Evolutionary conservation across 2,329 filamentous ascomycete genomes (phyloP), one percentile per base, ranked within the genome.

Genomic region (Paraphaeosphaeria minitans): DNA sequence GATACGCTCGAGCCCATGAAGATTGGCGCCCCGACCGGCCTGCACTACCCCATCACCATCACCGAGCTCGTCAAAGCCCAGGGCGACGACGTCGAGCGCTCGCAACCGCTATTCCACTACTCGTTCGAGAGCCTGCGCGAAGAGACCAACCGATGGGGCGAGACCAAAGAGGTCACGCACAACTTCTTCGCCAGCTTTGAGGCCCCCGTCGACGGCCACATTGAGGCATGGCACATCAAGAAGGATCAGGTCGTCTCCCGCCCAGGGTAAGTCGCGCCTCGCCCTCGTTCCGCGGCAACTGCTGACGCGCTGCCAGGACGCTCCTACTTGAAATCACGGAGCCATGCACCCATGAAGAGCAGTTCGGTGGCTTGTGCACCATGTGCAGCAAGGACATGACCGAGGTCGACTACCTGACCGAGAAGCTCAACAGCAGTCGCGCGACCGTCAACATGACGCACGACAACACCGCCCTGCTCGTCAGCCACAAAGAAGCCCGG

Each of bases 321-420:
- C 78, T 82, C 22, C 77, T 89, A 61, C 86, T 93, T 59, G 88
- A 92, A 60, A 89, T 99, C 55, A 90, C 97, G 70, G 95, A 99
- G 80, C 87, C 90, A 57, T 99, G 95, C 78, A 85, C 89, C 31
- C 95, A 99, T 78, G 91, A 94, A 69, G 85, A 96, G 42, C 94
- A 98, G 77, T 97, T 92, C 73, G 90, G 90, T 57, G 93, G 93
- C 46, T 85, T 99, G 66, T 99, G 95, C 79, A 92, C 88, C 59
- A 86, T 93, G 62, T 99, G 95, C 78, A 95, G 95, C 63, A 92
- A 94, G 78, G 93, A 98, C 78, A 97, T 99, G 93, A 97, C 92
- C 55, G 88, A 92, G 70, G 85, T 89, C 67, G 90, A 88, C 76
- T 97, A 92, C 85, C 92, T 92, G 56, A 92, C 88, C 59, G 89